These are phyloP conservation scores for Verbena officinalis DNA, from an alignment of 257 asterid genomes.

Conservation along the genomic window DNA sequence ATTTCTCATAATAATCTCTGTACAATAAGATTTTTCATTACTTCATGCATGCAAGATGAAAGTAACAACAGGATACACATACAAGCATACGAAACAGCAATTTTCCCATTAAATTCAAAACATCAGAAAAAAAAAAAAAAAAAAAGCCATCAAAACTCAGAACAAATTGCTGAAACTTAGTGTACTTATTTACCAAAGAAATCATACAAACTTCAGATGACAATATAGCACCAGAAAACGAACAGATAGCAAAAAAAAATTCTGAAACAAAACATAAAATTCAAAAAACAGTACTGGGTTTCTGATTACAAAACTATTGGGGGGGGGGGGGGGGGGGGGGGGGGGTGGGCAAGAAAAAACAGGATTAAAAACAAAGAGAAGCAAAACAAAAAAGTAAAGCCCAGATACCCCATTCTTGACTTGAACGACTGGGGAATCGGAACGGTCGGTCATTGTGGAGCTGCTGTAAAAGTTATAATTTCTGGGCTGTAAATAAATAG, in stretches of 20 bases:
- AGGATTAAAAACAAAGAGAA: not conserved
- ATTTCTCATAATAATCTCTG: not conserved
- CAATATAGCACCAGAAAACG: not conserved
- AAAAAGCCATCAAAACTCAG: not conserved
- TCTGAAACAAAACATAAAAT: not conserved
- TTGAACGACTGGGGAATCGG: too few species aligned
- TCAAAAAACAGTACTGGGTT: not conserved
- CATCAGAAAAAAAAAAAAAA: not conserved
- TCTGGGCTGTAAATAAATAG: too few species aligned
- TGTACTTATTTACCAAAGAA: not conserved
- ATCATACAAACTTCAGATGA: not conserved
- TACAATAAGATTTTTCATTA: not conserved
- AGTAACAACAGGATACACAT: not conserved
- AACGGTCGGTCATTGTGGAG: too few species aligned
- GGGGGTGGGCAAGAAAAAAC: not conserved
- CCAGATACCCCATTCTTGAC: too few species aligned
- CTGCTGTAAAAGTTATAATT: too few species aligned
- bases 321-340: not conserved
- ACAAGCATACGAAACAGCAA: not conserved
- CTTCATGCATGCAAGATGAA: not conserved
- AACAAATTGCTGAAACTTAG: not conserved
- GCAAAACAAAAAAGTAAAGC: not conserved
- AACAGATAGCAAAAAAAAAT: not conserved
- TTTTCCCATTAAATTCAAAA: not conserved
- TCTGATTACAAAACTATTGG: not conserved